These are phyloP conservation scores for Fraxinus floribunda DNA, from an alignment of 305 asterid species.

Conservation along the genomic window DNA sequence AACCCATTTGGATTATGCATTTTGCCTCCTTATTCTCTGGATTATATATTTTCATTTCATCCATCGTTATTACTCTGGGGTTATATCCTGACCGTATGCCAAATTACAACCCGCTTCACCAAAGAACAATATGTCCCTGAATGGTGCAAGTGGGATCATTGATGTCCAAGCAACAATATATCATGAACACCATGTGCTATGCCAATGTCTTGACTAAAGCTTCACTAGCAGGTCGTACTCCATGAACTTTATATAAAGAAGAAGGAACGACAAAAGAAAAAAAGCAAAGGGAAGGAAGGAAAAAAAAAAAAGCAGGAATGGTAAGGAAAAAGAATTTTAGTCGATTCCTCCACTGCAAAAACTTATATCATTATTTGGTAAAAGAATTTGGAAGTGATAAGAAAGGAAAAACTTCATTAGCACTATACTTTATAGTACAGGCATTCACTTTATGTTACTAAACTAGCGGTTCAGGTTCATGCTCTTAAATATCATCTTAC, in stretches of 20 bases:
- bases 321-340: background rate
- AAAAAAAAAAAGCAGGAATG: background rate
- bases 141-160: background rate
- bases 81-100: background rate
- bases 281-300: background rate
- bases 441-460: background rate
- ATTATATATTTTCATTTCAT: background rate
- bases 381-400: background rate
- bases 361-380: background rate
- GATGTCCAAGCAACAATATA: background rate
- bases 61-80: background rate
- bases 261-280: background rate
- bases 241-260: background rate
- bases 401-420: background rate
- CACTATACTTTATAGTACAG: background rate
- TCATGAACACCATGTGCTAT: background rate
- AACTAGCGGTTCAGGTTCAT: background rate
- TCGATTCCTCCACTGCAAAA: background rate
- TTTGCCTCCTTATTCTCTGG: background rate
- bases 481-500: background rate
- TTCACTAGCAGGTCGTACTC: background rate
- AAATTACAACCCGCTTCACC: background rate
- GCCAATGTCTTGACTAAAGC: background rate
- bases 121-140: background rate
- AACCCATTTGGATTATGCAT: background rate